Percentiles rank a stretch among this genome's conserved stretches.
phyloP scores from a whole-genome alignment of 805 yeast genomes.

The Candida quercuum region DNA sequence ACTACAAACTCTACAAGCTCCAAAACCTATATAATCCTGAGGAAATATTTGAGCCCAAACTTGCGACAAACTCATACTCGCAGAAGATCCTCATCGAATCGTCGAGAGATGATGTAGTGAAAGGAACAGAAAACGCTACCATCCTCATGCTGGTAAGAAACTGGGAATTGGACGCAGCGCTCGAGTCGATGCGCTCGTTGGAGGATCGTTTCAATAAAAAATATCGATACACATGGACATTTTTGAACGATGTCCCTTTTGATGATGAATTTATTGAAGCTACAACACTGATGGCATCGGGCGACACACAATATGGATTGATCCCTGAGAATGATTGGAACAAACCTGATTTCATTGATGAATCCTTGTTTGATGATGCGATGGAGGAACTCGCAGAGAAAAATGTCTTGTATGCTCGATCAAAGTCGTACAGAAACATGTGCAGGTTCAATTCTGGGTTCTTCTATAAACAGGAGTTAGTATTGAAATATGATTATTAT shows the following conservation, averaged over 20 bases:
- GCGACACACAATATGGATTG: constrained; percentile 60
- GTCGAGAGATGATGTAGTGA: constrained; percentile 28
- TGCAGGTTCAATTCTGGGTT: constrained; percentile 91
- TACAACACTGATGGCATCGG: constrained; percentile 56
- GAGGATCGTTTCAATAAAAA: constrained; percentile 70
- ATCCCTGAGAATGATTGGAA: constrained; percentile 74
- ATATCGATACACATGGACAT: constrained; percentile 73
- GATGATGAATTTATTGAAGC: constrained; percentile 55
- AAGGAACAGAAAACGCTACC: constrained; percentile 75
- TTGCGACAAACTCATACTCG: constrained; percentile 35
- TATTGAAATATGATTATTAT: constrained; percentile 77
- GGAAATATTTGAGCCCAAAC: constrained; percentile 24
- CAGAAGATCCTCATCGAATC: constrained; percentile 23
- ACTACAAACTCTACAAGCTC: constrained; percentile 12
- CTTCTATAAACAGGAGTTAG: constrained; percentile 73
- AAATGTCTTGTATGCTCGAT: constrained; percentile 58
- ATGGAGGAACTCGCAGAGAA: constrained; percentile 38
- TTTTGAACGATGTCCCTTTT: constrained; percentile 70
- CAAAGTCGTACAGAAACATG: constrained; percentile 81
- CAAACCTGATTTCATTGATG: constrained; percentile 66
- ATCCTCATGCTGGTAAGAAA: constrained; percentile 84
- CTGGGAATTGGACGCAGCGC: constrained; percentile 68
- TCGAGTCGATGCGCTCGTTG: constrained; percentile 67
- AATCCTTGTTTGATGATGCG: constrained; percentile 42
- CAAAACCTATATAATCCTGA: constrained; percentile 11